Conservation (phyloP, 2,329 filamentous ascomycete species). For the Emergomyces orientalis region DNA sequence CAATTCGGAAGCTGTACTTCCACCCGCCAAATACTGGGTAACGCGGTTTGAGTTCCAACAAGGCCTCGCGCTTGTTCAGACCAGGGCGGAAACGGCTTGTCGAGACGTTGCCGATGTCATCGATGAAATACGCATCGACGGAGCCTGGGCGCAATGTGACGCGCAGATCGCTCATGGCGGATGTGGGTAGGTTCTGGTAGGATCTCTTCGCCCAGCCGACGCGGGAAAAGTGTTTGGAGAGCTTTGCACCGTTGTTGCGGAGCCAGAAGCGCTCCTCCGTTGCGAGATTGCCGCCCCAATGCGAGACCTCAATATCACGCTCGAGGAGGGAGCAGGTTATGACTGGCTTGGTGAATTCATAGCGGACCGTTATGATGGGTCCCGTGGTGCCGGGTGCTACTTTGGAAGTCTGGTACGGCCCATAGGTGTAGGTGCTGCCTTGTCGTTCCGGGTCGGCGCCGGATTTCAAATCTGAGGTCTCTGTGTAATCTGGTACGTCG, state of each 20-base stretch:
- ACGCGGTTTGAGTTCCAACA: constrained; percentile 81
- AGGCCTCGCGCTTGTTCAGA: constrained; percentile 55
- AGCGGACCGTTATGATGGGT: constrained; percentile 64
- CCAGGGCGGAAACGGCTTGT: constrained; percentile 71
- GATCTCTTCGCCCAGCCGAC: constrained; percentile 63
- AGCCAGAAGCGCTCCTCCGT: constrained; percentile 91
- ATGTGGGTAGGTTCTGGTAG: constrained; percentile 68
- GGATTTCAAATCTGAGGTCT: constrained; percentile 52
- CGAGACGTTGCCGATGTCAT: constrained; percentile 93
- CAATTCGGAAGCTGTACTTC: constrained; percentile 95
- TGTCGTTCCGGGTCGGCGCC: constrained; percentile 66
- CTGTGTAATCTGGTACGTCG: constrained; percentile 78
- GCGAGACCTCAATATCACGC: constrained; percentile 87
- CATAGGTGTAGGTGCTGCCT: constrained; percentile 80
- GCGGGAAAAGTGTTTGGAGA: constrained; percentile 63
- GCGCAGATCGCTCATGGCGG: constrained; percentile 70
- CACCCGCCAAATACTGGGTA: constrained; percentile 96
- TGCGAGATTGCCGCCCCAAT: constrained; percentile 95
- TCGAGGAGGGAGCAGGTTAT: constrained; percentile 70
- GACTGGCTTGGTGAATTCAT: constrained; percentile 91
- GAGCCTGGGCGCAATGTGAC: constrained; percentile 73
- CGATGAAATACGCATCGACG: constrained; percentile 83
- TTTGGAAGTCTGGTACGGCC: constrained; percentile 63
- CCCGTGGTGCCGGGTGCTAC: constrained; percentile 61
- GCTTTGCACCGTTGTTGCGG: constrained; percentile 73